These are phyloP conservation scores for Staphylotrichum longicolle DNA, from an alignment of 495 filamentous ascomycete species.

Conservation along the genomic window DNA sequence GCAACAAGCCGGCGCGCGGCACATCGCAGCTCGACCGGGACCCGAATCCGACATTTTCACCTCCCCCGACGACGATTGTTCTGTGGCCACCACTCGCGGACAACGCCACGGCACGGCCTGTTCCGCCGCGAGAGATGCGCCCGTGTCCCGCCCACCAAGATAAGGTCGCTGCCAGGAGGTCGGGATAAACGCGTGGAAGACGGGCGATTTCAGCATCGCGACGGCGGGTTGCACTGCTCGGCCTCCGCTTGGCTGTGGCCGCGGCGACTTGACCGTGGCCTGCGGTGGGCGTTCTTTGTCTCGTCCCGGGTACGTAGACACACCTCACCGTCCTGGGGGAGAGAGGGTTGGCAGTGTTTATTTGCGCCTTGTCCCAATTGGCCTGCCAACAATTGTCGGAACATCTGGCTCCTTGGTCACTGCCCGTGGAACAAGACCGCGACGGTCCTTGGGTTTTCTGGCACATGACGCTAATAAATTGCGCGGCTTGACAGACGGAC, in stretches of 20 bases:
- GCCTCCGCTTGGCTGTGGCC: conserved; percentile 3
- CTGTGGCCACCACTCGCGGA: conserved; percentile 13
- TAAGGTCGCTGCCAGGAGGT: conserved; percentile 34
- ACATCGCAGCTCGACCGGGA: conserved; percentile 11
- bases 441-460: background rate
- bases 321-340: background rate
- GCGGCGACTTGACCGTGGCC: conserved; percentile 1
- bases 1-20: conserved; percentile 10
- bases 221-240: conserved; percentile 1
- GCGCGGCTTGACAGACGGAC: background rate
- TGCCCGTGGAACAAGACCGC: no score
- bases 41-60: background rate
- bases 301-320: conserved; percentile 10
- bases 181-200: conserved; percentile 26
- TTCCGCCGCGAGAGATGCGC: conserved; percentile 35
- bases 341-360: background rate
- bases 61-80: conserved; percentile 15
- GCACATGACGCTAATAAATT: background rate
- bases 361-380: conserved; percentile 9
- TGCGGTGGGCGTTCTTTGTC: conserved; percentile 8
- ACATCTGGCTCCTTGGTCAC: background rate
- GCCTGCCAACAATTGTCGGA: background rate
- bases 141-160: conserved; percentile 26
- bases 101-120: conserved; percentile 14
- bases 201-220: conserved; percentile 19